A percentile compares a stretch with the other conserved stretches of the same genome.
Conservation (phyloP, 2,329 filamentous ascomycete genomes). For the Monilinia vaccinii-corymbosi region DNA sequence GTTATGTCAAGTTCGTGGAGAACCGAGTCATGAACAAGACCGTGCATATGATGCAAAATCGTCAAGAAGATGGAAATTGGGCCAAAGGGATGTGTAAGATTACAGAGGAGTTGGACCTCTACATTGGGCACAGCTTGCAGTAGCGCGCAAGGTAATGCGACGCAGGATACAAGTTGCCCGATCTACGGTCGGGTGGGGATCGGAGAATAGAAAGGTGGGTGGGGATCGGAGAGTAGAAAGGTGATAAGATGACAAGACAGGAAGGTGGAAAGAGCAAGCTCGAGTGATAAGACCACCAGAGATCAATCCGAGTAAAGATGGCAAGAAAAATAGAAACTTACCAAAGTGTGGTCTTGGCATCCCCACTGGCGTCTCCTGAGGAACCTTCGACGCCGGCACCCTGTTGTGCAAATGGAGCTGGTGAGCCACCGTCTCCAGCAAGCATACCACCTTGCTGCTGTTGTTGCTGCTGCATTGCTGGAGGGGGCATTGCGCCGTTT, state of each 20-base stretch:
- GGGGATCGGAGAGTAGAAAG: background rate
- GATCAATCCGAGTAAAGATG: background rate
- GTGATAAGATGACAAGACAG: too few relatives aligned
- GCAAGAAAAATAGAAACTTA: slow-evolving; percentile 28
- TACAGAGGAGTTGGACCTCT: background rate
- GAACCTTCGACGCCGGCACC: slow-evolving; percentile 27
- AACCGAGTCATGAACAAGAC: background rate
- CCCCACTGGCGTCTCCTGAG: slow-evolving; percentile 34
- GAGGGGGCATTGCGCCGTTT: slow-evolving; percentile 34
- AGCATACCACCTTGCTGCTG: slow-evolving; percentile 19
- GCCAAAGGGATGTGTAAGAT: background rate
- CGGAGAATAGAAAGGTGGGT: background rate
- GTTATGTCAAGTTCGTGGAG: background rate
- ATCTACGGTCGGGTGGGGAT: background rate
- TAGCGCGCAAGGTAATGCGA: slow-evolving; percentile 31
- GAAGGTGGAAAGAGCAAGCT: slow-evolving; percentile 30
- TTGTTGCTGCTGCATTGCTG: slow-evolving; percentile 40
- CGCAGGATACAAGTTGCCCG: slow-evolving; percentile 32
- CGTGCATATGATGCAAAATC: background rate
- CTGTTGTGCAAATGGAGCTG: slow-evolving; percentile 40
- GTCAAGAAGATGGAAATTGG: background rate
- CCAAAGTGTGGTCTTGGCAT: slow-evolving; percentile 49
- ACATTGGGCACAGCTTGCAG: background rate
- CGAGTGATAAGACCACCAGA: background rate
- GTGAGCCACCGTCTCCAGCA: slow-evolving; percentile 51